A percentile compares a stretch with the other conserved stretches of the same genome.
Evolutionary conservation across 441 rosid species (phyloP).

Genomic region (Erysimum pusillum): DNA sequence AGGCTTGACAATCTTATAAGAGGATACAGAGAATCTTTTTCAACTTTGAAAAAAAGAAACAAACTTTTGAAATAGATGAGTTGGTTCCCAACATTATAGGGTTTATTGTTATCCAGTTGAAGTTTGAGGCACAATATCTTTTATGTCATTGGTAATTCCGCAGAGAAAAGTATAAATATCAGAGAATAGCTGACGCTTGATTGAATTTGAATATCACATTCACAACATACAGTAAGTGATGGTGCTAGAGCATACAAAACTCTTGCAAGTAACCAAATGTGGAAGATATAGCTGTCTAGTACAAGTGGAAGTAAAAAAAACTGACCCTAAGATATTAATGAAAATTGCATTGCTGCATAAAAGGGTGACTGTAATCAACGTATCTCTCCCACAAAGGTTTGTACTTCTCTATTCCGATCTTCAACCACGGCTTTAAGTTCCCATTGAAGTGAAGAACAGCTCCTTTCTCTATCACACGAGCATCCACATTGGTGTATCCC

Average conservation of each 20-base stretch:
- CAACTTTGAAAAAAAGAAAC: conserved; percentile 52
- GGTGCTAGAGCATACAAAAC: conserved; percentile 39
- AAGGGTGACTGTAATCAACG: conserved; percentile 78
- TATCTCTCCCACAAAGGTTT: conserved; percentile 94
- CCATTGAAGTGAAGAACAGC: conserved; percentile 97
- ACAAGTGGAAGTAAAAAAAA: conserved; percentile 35
- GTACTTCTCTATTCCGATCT: conserved; percentile 92
- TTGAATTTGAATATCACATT: conserved; percentile 43
- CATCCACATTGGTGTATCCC: conserved; percentile 88
- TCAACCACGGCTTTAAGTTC: conserved; percentile 96
- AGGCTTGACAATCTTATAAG: conserved; percentile 21
- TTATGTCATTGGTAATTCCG: background rate
- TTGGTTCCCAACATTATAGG: conserved; percentile 57
- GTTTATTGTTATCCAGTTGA: conserved; percentile 32
- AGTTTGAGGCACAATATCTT: conserved; percentile 6
- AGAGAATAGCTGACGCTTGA: conserved; percentile 21
- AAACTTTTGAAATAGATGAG: conserved; percentile 58
- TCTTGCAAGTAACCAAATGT: conserved; percentile 34
- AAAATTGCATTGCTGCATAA: conserved; percentile 86
- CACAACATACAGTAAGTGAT: conserved; percentile 46
- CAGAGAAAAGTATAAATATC: background rate
- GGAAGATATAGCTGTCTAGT: conserved; percentile 36
- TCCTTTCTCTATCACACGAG: conserved; percentile 80
- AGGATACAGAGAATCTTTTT: conserved; percentile 26
- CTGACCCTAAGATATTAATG: conserved; percentile 51